A percentile compares a stretch with the other conserved stretches of the same genome.
Conservation (phyloP, 257 asterid species). For the Ehretia macrophylla region DNA sequence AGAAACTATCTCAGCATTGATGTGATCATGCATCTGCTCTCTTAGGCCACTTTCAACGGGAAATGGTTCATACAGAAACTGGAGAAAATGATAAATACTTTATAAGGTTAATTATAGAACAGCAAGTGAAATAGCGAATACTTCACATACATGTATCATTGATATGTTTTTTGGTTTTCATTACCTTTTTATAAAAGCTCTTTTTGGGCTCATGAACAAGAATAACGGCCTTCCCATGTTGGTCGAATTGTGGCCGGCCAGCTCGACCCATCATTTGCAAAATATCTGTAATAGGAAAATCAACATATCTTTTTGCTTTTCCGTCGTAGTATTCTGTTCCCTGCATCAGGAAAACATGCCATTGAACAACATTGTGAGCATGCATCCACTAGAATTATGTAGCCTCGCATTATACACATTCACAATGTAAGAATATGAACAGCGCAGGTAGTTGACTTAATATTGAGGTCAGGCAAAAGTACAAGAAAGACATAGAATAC, state of each 20-base stretch:
- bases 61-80: constrained; percentile 98
- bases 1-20: constrained; percentile 96
- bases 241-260: constrained; percentile 97
- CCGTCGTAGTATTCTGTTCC: constrained; percentile 97
- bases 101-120: not conserved
- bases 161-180: not conserved
- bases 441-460: not conserved
- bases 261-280: constrained; percentile 99
- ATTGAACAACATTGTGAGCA: constrained; percentile 1
- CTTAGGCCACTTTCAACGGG: constrained; percentile 99
- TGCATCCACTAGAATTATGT: not conserved
- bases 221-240: constrained; percentile 97
- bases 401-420: not conserved
- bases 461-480: too few relatives aligned
- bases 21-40: constrained; percentile 92
- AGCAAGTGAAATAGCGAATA: constrained; percentile 6
- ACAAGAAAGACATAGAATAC: too few relatives aligned
- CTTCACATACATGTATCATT: constrained; percentile 3
- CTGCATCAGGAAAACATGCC: constrained; percentile 34
- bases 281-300: constrained; percentile 95
- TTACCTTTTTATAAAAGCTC: constrained; percentile 97
- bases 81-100: constrained; percentile 13
- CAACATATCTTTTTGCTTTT: constrained; percentile 87
- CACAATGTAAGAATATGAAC: not conserved
- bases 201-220: constrained; percentile 98